phyloP scores from a whole-genome alignment of 129 eudicot genomes.

The Tagetes erecta region DNA sequence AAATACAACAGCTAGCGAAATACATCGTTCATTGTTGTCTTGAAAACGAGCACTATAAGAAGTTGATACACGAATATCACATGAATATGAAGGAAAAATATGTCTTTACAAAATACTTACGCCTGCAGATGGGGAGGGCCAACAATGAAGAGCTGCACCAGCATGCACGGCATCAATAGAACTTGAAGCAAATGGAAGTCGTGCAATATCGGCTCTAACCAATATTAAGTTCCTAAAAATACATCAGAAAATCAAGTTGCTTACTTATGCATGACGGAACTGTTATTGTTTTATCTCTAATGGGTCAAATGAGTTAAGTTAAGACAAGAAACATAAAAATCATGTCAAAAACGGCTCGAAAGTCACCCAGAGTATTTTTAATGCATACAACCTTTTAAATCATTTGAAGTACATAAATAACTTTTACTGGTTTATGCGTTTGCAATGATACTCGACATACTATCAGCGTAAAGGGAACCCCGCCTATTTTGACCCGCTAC shows the following conservation, averaged over 20 bases:
- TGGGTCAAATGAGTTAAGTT: not conserved
- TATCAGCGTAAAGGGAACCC: not conserved
- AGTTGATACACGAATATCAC: not conserved
- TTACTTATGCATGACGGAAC: not conserved
- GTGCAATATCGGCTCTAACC: slow-evolving; percentile 94
- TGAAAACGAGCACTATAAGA: not conserved
- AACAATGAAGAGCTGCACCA: slow-evolving; percentile 98
- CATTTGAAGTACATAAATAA: not conserved
- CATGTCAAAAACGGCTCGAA: not conserved
- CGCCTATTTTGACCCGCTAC: not conserved
- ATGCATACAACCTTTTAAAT: not conserved
- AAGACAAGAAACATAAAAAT: not conserved
- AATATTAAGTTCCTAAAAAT: slow-evolving; percentile 56
- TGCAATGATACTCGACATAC: not conserved
- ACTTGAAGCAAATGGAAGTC: slow-evolving; percentile 84
- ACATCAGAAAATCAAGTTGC: not conserved
- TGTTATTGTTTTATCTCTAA: not conserved
- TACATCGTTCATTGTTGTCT: not conserved
- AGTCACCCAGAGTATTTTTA: not conserved
- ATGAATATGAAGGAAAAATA: not conserved
- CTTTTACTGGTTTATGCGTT: not conserved
- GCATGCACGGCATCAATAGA: slow-evolving; percentile 94
- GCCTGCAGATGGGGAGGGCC: slow-evolving; percentile 95
- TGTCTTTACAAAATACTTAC: slow-evolving; percentile 45
- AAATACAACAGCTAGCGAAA: not conserved